Evolutionary conservation across 768 basidiomycete genomes (phyloP), one percentile per base, ranked within the genome.

Genomic region (Steccherinum ochraceum): DNA sequence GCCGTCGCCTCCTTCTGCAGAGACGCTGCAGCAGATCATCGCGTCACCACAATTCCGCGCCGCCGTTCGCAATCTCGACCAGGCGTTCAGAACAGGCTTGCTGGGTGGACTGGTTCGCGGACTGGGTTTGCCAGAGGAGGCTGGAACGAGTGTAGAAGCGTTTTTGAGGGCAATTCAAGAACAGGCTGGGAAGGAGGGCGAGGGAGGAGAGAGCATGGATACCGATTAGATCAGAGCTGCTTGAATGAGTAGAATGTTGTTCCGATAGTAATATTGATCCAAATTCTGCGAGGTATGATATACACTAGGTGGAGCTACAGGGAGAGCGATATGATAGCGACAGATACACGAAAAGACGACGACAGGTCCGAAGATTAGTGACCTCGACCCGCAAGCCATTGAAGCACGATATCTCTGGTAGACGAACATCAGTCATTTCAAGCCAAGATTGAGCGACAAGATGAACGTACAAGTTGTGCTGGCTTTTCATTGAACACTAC

Each of bases 401-500:
- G 82, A 11, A 95, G 67, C 5, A 94, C 84, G 53, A 94, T 92
- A 62, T 93, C 91, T 52, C 85, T 88, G 52, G 12, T n/a, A n/a
- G n/a, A n/a, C n/a, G n/a, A n/a, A n/a, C n/a, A n/a, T 19, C 20
- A 16, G 16, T 10, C 13, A 12, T 2, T 18, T 1, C 18, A 23
- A 23, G 26, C n/a, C n/a, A n/a, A n/a, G n/a, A n/a, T n/a, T n/a
- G n/a, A n/a, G n/a, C n/a, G n/a, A n/a, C n/a, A n/a, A n/a, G n/a
- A n/a, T n/a, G 16, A 5, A 65, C 87, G 50, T 58, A 89, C 86
- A 96, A 71, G 64, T 96, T 96, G 66, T 96, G 92, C 66, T 90
- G 88, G 61, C 84, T 93, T 68, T 93, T 94, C 86, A 95, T 94
- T 2, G 92, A 96, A 65, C 93, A 95, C 93, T 96, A 58, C 0